Conservation (phyloP, 208 protist genomes). For the Acanthamoeba quina region DNA sequence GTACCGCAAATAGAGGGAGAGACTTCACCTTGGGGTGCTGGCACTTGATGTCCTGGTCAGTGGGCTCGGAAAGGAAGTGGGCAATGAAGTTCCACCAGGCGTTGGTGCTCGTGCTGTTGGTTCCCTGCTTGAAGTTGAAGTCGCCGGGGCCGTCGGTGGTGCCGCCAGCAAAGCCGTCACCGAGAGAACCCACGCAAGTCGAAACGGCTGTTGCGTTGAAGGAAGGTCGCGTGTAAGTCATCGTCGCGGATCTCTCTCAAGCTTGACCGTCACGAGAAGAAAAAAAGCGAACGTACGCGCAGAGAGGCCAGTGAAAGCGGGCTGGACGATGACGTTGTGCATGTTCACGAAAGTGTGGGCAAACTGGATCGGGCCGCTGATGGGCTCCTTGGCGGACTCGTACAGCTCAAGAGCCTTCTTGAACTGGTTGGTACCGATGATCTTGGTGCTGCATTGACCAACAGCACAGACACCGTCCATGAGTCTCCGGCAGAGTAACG, state of each 20-base stretch:
- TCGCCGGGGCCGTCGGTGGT: conserved; percentile 83
- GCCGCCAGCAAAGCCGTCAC: conserved; percentile 80
- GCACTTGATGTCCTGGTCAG: conserved; percentile 78
- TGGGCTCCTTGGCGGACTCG: neutral
- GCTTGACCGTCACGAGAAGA: too few species aligned
- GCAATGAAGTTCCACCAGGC: conserved; percentile 81
- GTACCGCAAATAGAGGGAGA: neutral
- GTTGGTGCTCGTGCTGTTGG: conserved; percentile 79
- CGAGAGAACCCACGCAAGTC: conserved; percentile 63
- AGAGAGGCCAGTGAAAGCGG: neutral
- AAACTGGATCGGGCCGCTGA: conserved; percentile 45
- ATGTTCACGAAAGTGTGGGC: conserved; percentile 58
- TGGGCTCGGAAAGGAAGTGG: conserved; percentile 77
- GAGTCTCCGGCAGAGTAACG: neutral
- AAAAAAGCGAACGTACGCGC: neutral
- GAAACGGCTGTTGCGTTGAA: neutral
- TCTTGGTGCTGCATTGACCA: conserved; percentile 78
- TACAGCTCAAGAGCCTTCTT: conserved; percentile 65
- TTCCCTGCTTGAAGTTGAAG: conserved; percentile 84
- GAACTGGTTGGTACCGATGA: conserved; percentile 80
- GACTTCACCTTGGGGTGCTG: conserved; percentile 67
- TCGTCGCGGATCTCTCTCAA: neutral
- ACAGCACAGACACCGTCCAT: neutral
- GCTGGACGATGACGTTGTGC: conserved; percentile 15
- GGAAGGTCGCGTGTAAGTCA: neutral